These are phyloP conservation scores for Hanseniaspora mollemarum DNA, from an alignment of 805 yeast genomes.

Conservation along the genomic window DNA sequence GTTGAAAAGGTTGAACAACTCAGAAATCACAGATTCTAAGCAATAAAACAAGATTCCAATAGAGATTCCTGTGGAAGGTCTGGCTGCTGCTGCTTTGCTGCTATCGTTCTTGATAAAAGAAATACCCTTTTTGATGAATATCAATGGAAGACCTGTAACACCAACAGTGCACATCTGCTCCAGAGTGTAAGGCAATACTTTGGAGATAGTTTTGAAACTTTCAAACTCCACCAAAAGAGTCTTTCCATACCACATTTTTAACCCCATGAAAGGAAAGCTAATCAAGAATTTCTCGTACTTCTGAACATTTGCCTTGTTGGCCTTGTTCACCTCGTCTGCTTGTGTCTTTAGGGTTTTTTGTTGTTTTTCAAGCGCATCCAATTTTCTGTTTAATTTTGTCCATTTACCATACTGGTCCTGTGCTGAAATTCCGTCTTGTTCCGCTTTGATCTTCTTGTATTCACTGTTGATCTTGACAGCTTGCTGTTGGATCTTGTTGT, in stretches of 20 bases:
- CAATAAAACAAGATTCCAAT: slow-evolving; percentile 31
- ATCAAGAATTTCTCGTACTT: slow-evolving; percentile 22
- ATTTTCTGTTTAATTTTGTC: slow-evolving; percentile 77
- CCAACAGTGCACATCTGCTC: slow-evolving; percentile 29
- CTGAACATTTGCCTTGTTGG: slow-evolving; percentile 17
- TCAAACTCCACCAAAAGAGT: slow-evolving; percentile 25
- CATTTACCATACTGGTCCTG: slow-evolving; percentile 93
- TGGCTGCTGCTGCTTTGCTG: neutral
- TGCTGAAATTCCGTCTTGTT: slow-evolving; percentile 56
- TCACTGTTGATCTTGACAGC: slow-evolving; percentile 25
- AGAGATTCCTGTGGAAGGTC: slow-evolving; percentile 24
- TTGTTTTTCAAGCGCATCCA: slow-evolving; percentile 46
- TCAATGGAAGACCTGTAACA: slow-evolving; percentile 21
- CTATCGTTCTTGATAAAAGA: slow-evolving; percentile 11
- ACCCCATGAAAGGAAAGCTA: slow-evolving; percentile 26
- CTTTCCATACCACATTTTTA: slow-evolving; percentile 29
- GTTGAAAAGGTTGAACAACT: slow-evolving; percentile 23
- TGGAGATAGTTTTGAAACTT: slow-evolving; percentile 18
- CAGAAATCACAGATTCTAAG: slow-evolving; percentile 24
- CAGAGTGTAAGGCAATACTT: slow-evolving; percentile 25
- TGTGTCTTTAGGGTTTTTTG: slow-evolving; percentile 35
- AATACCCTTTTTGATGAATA: slow-evolving; percentile 9
- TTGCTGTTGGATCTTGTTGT: neutral
- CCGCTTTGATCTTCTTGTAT: slow-evolving; percentile 37
- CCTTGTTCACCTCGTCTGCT: slow-evolving; percentile 19